Conservation (phyloP, 108 stramenopile species). For the Cyclotella distinguenda region DNA sequence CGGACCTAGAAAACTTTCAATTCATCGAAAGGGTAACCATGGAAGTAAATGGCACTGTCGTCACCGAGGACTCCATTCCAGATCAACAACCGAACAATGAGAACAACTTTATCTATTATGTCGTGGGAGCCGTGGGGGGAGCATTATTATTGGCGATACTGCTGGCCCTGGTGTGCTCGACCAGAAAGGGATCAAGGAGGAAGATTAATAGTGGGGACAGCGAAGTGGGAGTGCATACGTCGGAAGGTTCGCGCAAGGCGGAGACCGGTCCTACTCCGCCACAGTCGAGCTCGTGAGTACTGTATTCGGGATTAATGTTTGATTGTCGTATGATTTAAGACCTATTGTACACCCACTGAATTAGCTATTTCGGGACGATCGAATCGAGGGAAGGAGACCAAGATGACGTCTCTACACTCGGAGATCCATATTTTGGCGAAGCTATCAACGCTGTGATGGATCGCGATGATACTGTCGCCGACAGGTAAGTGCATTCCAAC, state of each 20-base stretch:
- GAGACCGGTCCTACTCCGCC: neutral
- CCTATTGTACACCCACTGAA: too few species aligned
- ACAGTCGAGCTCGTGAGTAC: constrained; percentile 14
- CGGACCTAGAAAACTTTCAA: constrained; percentile 16
- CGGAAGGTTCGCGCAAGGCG: neutral
- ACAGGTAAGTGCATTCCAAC: constrained; percentile 14
- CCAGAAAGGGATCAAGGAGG: constrained; percentile 5
- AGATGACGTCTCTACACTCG: constrained; percentile 83
- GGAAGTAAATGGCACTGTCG: constrained; percentile 21
- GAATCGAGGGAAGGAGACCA: constrained; percentile 52
- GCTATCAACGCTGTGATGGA: constrained; percentile 42
- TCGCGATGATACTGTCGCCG: constrained; percentile 35
- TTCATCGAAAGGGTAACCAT: constrained; percentile 4
- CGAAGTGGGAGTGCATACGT: neutral
- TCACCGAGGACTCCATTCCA: neutral
- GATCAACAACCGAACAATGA: neutral
- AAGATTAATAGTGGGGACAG: neutral
- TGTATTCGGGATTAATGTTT: too few species aligned
- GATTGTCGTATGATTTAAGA: neutral
- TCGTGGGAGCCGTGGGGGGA: constrained; percentile 28
- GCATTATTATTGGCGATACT: constrained; percentile 7
- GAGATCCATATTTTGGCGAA: constrained; percentile 77
- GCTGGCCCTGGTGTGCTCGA: constrained; percentile 3
- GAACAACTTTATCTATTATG: constrained; percentile 19
- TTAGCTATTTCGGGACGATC: constrained; percentile 46